Evolutionary conservation across 2,329 filamentous ascomycete genomes (phyloP), one percentile per base, ranked within the genome.

Genomic region (Podosphaera aphanis): DNA sequence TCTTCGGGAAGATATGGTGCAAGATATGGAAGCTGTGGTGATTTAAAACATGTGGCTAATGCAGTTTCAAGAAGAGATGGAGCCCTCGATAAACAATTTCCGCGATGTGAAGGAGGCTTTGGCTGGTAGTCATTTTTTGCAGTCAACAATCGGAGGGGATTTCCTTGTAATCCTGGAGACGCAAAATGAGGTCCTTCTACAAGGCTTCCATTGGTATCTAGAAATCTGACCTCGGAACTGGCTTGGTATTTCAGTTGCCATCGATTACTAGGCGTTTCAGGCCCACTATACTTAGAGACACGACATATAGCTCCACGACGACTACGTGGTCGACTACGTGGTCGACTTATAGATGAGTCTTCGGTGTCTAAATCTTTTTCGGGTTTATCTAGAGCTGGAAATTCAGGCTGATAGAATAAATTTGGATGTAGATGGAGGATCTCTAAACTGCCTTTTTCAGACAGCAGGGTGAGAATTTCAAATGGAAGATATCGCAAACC

Each of bases 361-460:
- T 19, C 27, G 5, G 19, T 6, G 1, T 29, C 2, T 6, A 42
- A 5, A 23, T 42, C 23, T 35, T 36, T 23, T 42, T 46, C 31
- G 27, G 40, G 29, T 44, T 46, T 23, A 25, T 52, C 43, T 16
- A 19, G 8, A 6, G 25, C n/a, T 16, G 50, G 49, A 39, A 50
- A 47, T 23, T 57, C 48, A 8, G 67, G 65, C 44, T 67, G 60
- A 46, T 69, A 62, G 49, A 79, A 76, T 0, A 73, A 72, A 53
- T 83, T 83, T 0, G 77, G 77, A 46, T 73, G 68, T 2, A 77
- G 52, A 21, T 63, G 64, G n/a, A 82, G 59, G 3, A 64, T 64
- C 11, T 59, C 57, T n/a, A 79, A 62, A 18, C 64, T 66, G 40
- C 63, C 59, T 0, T 60, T 56, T 8, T 59, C 55, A 27, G 62